Percentiles rank a stretch among this genome's conserved stretches.
Conservation (phyloP, 768 basidiomycete genomes). For the Mycena floridula region DNA sequence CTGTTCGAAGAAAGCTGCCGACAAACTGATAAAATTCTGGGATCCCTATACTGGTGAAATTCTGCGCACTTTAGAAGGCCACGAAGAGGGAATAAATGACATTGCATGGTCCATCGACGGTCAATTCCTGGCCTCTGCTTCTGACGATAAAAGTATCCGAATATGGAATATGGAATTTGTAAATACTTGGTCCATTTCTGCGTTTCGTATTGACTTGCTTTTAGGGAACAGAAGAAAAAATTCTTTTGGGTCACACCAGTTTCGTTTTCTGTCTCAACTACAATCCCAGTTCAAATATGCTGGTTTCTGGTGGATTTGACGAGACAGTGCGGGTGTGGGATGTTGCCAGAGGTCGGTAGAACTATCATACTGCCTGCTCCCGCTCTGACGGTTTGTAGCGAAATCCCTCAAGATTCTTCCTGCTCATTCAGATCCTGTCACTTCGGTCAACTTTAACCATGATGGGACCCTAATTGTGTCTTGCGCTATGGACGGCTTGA, state of each 20-base stretch:
- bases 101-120: conserved; percentile 85
- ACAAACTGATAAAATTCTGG: conserved; percentile 81
- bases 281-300: conserved; percentile 82
- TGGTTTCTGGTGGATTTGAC: conserved; percentile 93
- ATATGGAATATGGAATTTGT: conserved; percentile 80
- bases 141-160: conserved; percentile 86
- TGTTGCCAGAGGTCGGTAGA: conserved; percentile 66
- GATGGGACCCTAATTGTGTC: conserved; percentile 95
- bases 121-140: conserved; percentile 82
- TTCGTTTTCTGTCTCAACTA: conserved; percentile 94
- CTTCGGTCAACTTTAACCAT: conserved; percentile 87
- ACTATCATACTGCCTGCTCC: background rate
- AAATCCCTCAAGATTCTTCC: conserved; percentile 83
- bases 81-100: conserved; percentile 82
- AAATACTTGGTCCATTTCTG: conserved; percentile 8
- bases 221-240: conserved; percentile 56
- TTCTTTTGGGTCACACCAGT: conserved; percentile 81
- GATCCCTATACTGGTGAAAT: conserved; percentile 67
- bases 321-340: conserved; percentile 98
- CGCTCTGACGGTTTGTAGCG: conserved; percentile 37
- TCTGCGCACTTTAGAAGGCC: conserved; percentile 66
- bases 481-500: conserved; percentile 94
- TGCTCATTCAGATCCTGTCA: conserved; percentile 97
- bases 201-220: conserved; percentile 5
- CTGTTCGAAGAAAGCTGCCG: conserved; percentile 57